Evolutionary conservation across 169 alveolate species (phyloP), one percentile per base, ranked within the genome.

Genomic region (Fabrea salina): DNA sequence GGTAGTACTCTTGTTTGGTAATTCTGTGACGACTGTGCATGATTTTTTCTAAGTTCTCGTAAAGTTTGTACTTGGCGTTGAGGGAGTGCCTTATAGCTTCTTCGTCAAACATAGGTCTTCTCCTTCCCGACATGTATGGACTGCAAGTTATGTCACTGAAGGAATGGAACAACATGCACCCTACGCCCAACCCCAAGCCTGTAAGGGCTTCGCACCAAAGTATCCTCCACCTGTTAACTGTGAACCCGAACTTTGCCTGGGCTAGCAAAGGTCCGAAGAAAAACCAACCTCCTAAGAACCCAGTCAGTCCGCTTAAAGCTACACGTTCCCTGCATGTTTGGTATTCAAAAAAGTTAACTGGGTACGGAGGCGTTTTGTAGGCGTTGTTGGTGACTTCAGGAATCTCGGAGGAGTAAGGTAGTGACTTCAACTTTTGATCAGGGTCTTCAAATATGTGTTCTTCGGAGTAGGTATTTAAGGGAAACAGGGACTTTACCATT

Each of bases 381-480:
- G 71, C 49, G 53, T 30, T 25, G 39, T 25, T 25, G 53, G 33
- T 3, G 6, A 43, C 30, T 2, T 58, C 71, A 30, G 71, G 71
- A 35, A 58, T 58, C 32, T 58, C 71, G n/a, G 37, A 27, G n/a
- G 37, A 58, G 53, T 58, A 58, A 58, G 71, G 71, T 7, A 58
- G 33, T 3, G 71, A 58, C 5, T 58, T 58, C 7, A 58, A 30
- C 13, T 22, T 37, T 25, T 58, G 47, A 3, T 27, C 37, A n/a
- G 71, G 37, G 37, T 58, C 71, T 5, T 25, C 4, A 33, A 58
- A 58, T 22, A 51, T 4, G 27, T 51, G 39, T 25, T 27, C 22
- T 4, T 58, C 71, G 2, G 25, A 25, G 3, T 58, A 37, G 25
- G 37, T 27, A 43, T 58, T 58, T 0, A 58, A 25, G 32, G 71